A percentile compares a stretch with the other conserved stretches of the same genome.
Conservation (phyloP, 1,284 basidiomycete species). For the Malassezia nana region DNA sequence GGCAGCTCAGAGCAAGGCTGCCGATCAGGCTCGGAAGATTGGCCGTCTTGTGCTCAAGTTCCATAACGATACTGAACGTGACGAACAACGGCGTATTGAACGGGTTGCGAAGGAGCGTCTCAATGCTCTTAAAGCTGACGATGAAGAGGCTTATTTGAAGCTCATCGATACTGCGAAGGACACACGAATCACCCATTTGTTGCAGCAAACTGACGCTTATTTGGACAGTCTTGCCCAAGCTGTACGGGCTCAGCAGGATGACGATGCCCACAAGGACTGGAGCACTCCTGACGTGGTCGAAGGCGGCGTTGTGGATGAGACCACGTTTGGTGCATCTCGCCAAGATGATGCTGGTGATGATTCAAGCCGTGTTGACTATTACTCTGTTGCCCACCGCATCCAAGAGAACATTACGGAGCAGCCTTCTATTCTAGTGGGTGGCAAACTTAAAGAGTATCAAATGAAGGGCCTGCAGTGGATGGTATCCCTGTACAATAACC, state of each 20-base stretch:
- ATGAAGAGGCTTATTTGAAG: slow-evolving; percentile 98
- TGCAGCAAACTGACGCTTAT: slow-evolving; percentile 88
- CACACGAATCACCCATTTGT: slow-evolving; percentile 91
- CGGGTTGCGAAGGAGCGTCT: slow-evolving; percentile 94
- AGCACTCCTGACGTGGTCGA: slow-evolving; percentile 27
- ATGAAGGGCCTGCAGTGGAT: slow-evolving; percentile 49
- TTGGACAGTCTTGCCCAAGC: slow-evolving; percentile 90
- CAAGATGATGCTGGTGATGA: slow-evolving; percentile 58
- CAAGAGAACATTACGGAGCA: slow-evolving; percentile 79
- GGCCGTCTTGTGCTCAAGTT: slow-evolving; percentile 52
- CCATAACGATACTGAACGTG: slow-evolving; percentile 53
- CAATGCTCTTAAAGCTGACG: slow-evolving; percentile 91
- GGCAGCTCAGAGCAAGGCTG: slow-evolving; percentile 57
- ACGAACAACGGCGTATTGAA: slow-evolving; percentile 65
- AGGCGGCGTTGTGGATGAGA: slow-evolving; percentile 60
- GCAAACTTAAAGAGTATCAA: slow-evolving; percentile 47
- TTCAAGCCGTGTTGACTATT: slow-evolving; percentile 75
- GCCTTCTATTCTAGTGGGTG: slow-evolving; percentile 64
- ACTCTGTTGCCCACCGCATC: slow-evolving; percentile 86
- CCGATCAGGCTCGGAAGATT: slow-evolving; percentile 49
- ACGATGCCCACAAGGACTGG: slow-evolving; percentile 52
- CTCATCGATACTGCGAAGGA: slow-evolving; percentile 99
- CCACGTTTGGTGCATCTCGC: slow-evolving; percentile 76
- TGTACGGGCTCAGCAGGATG: slow-evolving; percentile 84
- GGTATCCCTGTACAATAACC: slow-evolving; percentile 48